phyloP scores from a whole-genome alignment of 345 rosid species.

The Zanthoxylum bungeanum region DNA sequence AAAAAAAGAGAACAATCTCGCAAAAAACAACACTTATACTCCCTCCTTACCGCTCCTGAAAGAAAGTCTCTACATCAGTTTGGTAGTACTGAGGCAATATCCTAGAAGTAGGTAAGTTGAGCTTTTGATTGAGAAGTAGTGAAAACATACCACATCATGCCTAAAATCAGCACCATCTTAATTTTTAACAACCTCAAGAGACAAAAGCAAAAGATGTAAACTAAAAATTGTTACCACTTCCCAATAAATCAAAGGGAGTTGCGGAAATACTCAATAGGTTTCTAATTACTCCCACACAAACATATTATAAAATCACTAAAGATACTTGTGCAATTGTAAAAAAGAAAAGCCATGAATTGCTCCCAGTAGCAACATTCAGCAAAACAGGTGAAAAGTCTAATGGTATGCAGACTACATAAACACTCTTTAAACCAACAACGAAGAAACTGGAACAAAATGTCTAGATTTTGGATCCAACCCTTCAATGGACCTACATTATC shows the following conservation, averaged over 20 bases:
- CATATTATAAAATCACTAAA: background rate
- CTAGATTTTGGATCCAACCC: background rate
- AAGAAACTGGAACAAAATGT: background rate
- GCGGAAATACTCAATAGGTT: too few relatives aligned
- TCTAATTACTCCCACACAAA: background rate
- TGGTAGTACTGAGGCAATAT: background rate
- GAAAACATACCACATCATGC: background rate
- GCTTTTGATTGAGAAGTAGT: background rate
- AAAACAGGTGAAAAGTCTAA: background rate
- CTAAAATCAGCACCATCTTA: background rate
- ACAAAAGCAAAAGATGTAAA: background rate
- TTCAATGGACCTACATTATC: background rate
- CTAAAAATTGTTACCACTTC: background rate
- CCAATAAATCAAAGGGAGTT: too few relatives aligned
- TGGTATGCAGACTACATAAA: background rate
- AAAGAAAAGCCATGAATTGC: background rate
- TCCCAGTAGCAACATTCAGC: background rate
- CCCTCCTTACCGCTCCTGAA: background rate
- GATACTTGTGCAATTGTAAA: background rate
- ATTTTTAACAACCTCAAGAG: background rate
- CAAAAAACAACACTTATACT: background rate
- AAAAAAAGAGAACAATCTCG: background rate
- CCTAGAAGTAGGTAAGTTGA: background rate
- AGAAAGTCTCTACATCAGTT: background rate
- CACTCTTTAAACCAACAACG: background rate